Evolutionary conservation across 139 green algal species (phyloP), one percentile per base, ranked within the genome.

Genomic region (Dunaliella primolecta): DNA sequence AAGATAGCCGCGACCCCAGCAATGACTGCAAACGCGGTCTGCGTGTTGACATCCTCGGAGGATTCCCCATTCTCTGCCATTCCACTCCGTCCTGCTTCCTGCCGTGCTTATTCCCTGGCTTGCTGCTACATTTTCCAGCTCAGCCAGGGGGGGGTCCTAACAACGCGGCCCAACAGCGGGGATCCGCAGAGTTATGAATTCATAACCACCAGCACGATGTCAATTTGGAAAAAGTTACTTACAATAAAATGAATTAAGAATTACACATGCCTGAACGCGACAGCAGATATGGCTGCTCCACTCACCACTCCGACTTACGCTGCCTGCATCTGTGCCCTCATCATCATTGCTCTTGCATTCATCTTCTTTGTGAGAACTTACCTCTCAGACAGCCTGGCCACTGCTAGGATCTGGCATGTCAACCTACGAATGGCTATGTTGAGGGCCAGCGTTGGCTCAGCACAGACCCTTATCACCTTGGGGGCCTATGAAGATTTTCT

Each of bases 1-100:
- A 83, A 21, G 2, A 83, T 70, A 27, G 37, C 36, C 3, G 35
- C 36, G 1, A 75, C 37, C 1, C 78, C 78, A 21, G 78, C 78
- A 36, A 83, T 83, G 23, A 83, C 78, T 3, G 78, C 78, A 36
- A 83, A 83, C 36, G 78, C 78, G 36, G 78, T 83, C 37, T 83
- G 78, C 27, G 78, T 83, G 36, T 2, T 33, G 1, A 36, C 31
- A 36, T 70, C 35, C 34, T 35, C 15, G 2, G 31, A 29, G 15
- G 21, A n/a, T 29, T 35, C 3, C 72, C 23, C 23, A 24, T 11
- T 78, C 23, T 11, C 23, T 78, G 27, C 72, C 3, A 3, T n/a
- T 78, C 27, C 27, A 35, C 56, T 21, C 21, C 56, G 20, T 72
- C 56, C 56, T 72, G 56, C 56, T 72, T 21, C 56, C 21, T n/a